Percentiles rank a stretch among this genome's conserved stretches.
Conservation (phyloP, 192 early-diverging fungal species). For the Paraglomus brasilianum region DNA sequence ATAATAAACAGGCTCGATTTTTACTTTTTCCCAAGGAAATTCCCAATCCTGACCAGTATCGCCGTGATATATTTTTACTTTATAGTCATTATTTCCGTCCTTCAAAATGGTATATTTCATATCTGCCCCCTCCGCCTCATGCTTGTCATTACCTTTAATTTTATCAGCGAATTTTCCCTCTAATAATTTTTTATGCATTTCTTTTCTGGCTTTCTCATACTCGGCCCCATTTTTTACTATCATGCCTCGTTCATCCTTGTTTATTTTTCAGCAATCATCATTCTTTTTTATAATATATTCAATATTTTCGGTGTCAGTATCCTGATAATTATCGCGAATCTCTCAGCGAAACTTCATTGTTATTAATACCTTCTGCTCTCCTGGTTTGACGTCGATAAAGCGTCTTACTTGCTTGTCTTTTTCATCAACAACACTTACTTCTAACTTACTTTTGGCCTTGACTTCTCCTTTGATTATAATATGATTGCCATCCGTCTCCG, state of each 20-base stretch:
- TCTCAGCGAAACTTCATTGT: conserved; percentile 9
- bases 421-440: conserved; percentile 15
- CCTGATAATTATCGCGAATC: not conserved
- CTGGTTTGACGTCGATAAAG: not conserved
- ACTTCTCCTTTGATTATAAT: conserved; percentile 1
- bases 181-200: not conserved
- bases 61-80: conserved; percentile 11
- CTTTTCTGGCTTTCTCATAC: not conserved
- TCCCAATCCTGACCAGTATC: not conserved
- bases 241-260: not conserved
- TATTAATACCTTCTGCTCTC: conserved; percentile 8
- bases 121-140: not conserved
- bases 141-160: not conserved
- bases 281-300: conserved; percentile 12
- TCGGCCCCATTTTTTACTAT: not conserved
- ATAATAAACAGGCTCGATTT: not conserved
- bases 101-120: conserved; percentile 16
- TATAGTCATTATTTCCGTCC: not conserved
- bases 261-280: conserved; percentile 9
- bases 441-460: not conserved
- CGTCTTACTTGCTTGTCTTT: not conserved
- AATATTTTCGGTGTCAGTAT: not conserved
- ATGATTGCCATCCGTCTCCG: not conserved
- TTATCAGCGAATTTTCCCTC: too few relatives aligned
- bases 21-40: conserved; percentile 2